A percentile compares a stretch with the other conserved stretches of the same genome.
phyloP scores from a whole-genome alignment of 2,329 filamentous ascomycete species.

The Dactylellina parvicollis region DNA sequence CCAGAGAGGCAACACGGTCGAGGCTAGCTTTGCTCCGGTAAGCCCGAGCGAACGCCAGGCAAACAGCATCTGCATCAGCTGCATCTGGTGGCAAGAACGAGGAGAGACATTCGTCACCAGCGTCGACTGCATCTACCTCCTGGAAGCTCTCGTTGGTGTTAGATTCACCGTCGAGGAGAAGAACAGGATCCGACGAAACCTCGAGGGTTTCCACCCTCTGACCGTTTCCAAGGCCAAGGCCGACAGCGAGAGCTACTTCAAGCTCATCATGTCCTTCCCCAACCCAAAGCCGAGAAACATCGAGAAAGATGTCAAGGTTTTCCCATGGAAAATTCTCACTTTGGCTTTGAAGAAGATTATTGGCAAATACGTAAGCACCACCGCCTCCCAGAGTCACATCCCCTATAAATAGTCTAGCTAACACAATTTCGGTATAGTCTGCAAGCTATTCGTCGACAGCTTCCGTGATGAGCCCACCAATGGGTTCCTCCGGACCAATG shows the following conservation, averaged over 20 bases:
- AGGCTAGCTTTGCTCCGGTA: slow-evolving; percentile 80
- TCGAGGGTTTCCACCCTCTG: slow-evolving; percentile 90
- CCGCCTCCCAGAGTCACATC: slow-evolving; percentile 26
- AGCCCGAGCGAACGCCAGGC: slow-evolving; percentile 79
- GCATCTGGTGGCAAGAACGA: slow-evolving; percentile 96
- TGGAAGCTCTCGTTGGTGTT: slow-evolving; percentile 86
- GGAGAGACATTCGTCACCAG: slow-evolving; percentile 92
- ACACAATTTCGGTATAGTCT: slow-evolving; percentile 65
- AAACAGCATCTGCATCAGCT: slow-evolving; percentile 93
- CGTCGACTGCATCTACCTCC: slow-evolving; percentile 93
- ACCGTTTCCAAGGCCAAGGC: slow-evolving; percentile 93
- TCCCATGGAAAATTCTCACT: slow-evolving; percentile 90
- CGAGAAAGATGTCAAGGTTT: slow-evolving; percentile 99
- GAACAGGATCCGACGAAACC: slow-evolving; percentile 93
- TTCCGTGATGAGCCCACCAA: slow-evolving; percentile 55
- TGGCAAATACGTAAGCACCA: slow-evolving; percentile 81
- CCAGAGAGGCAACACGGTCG: slow-evolving; percentile 83
- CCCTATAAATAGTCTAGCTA: slow-evolving; percentile 57
- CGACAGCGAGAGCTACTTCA: slow-evolving; percentile 97
- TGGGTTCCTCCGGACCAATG: slow-evolving; percentile 49
- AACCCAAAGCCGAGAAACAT: slow-evolving; percentile 96
- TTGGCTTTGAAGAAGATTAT: slow-evolving; percentile 97
- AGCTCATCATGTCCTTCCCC: slow-evolving; percentile 97
- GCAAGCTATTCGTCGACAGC: slow-evolving; percentile 76
- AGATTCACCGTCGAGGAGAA: slow-evolving; percentile 97